A percentile compares a stretch with the other conserved stretches of the same genome.
Evolutionary conservation across 2,329 filamentous ascomycete genomes (phyloP).

Genomic region (Alternaria solani): DNA sequence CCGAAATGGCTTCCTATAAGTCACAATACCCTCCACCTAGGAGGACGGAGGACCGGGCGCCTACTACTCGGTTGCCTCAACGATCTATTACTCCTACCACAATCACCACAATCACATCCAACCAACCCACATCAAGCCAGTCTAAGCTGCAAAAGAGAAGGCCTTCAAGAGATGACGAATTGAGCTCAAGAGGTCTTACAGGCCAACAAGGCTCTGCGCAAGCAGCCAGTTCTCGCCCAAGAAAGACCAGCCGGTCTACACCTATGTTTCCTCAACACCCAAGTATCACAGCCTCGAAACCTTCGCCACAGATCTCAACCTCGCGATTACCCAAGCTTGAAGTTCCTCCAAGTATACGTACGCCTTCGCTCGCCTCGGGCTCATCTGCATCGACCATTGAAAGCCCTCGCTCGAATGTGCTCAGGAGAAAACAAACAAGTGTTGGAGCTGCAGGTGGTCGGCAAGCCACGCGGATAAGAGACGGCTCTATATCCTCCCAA

Average conservation of each 20-base stretch:
- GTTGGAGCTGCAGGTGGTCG: conserved; percentile 45
- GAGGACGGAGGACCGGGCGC: conserved; percentile 44
- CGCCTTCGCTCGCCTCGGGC: conserved; percentile 59
- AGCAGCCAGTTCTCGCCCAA: conserved; percentile 33
- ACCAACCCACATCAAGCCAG: conserved; percentile 35
- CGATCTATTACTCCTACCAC: conserved; percentile 47
- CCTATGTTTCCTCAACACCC: conserved; percentile 29
- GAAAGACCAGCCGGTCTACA: conserved; percentile 32
- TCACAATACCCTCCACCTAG: conserved; percentile 47
- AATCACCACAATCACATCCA: conserved; percentile 34
- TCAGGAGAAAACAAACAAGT: conserved; percentile 56
- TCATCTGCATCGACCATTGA: conserved; percentile 58
- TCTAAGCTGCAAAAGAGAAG: conserved; percentile 50
- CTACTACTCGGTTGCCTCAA: conserved; percentile 48
- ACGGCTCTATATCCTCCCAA: conserved; percentile 46
- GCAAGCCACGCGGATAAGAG: conserved; percentile 43
- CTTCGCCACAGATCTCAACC: conserved; percentile 34
- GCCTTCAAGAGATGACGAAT: conserved; percentile 44
- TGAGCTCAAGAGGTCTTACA: conserved; percentile 22
- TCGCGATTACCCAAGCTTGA: conserved; percentile 49
- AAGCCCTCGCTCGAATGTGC: conserved; percentile 54
- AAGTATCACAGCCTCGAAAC: conserved; percentile 30
- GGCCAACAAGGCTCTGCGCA: conserved; percentile 30
- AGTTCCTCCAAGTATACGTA: conserved; percentile 47
- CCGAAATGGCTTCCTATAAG: conserved; percentile 54